These are phyloP conservation scores for Harringtonia aguacate DNA, from an alignment of 2,329 filamentous ascomycete species.

Conservation along the genomic window DNA sequence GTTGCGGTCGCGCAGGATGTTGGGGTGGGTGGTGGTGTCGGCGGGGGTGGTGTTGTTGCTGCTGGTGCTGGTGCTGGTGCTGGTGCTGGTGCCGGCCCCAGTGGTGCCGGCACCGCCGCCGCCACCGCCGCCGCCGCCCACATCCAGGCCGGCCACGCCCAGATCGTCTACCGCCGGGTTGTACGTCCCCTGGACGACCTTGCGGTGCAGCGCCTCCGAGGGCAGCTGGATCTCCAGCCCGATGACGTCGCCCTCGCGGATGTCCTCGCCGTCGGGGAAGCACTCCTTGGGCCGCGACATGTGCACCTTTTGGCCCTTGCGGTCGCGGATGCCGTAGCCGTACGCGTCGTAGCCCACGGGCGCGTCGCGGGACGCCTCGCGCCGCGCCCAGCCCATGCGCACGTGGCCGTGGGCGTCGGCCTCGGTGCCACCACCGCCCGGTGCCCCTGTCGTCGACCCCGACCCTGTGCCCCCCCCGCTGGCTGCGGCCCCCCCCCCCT, in stretches of 20 bases:
- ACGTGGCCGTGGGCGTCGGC: constrained; percentile 47
- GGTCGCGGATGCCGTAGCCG: constrained; percentile 86
- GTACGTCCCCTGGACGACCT: constrained; percentile 77
- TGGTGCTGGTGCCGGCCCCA: too few species aligned
- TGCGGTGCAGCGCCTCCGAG: constrained; percentile 73
- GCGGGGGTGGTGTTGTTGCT: too few species aligned
- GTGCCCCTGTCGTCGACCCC: constrained; percentile 53
- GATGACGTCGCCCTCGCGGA: constrained; percentile 86
- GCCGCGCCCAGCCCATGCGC: constrained; percentile 75
- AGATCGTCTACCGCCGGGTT: constrained; percentile 70
- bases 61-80: too few species aligned
- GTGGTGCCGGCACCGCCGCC: constrained; percentile 24
- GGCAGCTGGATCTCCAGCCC: constrained; percentile 88
- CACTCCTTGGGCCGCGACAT: constrained; percentile 91
- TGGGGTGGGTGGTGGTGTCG: too few species aligned
- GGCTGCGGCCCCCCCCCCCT: too few species aligned
- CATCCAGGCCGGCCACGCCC: too few species aligned
- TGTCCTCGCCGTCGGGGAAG: constrained; percentile 65
- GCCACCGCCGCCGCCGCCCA: constrained; percentile 27
- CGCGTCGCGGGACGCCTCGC: constrained; percentile 72
- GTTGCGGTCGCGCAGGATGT: constrained; percentile 90
- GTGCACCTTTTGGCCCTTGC: constrained; percentile 82
- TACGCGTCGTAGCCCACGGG: constrained; percentile 85
- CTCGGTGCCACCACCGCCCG: constrained; percentile 68
- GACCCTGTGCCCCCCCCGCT: too few species aligned